Percentiles rank a stretch among this genome's conserved stretches.
These are phyloP conservation scores for Pichia sp. DNA, from an alignment of 1,139 yeast species.

Conservation along the genomic window DNA sequence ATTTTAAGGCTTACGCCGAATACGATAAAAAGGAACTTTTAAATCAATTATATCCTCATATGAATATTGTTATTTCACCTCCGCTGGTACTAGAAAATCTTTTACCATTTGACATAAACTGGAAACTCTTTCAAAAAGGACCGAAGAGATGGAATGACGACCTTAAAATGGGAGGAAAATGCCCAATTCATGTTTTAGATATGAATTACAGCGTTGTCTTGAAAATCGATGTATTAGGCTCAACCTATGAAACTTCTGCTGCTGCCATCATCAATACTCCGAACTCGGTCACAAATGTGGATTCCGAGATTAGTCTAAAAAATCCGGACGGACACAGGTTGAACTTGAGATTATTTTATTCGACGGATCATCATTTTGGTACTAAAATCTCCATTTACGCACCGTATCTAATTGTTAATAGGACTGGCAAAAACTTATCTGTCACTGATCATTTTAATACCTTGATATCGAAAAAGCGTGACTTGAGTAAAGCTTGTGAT, in stretches of 20 bases:
- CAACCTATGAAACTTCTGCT: conserved; percentile 63
- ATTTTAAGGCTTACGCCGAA: conserved; percentile 67
- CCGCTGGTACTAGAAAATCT: conserved; percentile 83
- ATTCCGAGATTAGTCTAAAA: conserved; percentile 32
- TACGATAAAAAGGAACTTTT: conserved; percentile 60
- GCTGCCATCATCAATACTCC: conserved; percentile 75
- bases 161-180: conserved; percentile 54
- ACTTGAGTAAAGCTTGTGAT: conserved; percentile 20
- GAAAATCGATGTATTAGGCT: conserved; percentile 57
- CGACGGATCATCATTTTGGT: conserved; percentile 43
- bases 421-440: conserved; percentile 62
- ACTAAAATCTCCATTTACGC: conserved; percentile 63
- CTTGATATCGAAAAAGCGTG: conserved; percentile 27
- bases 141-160: conserved; percentile 64
- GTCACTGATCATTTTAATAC: conserved; percentile 50
- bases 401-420: conserved; percentile 77
- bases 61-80: conserved; percentile 71
- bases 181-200: conserved; percentile 76
- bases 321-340: conserved; percentile 58
- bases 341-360: conserved; percentile 58
- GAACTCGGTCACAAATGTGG: conserved; percentile 23
- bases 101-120: conserved; percentile 73
- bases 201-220: conserved; percentile 50
- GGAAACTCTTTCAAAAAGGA: conserved; percentile 70
- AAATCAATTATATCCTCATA: conserved; percentile 73